A percentile compares a stretch with the other conserved stretches of the same genome.
Evolutionary conservation across 805 yeast genomes (phyloP).

Genomic region (Kodamaea leandrae): DNA sequence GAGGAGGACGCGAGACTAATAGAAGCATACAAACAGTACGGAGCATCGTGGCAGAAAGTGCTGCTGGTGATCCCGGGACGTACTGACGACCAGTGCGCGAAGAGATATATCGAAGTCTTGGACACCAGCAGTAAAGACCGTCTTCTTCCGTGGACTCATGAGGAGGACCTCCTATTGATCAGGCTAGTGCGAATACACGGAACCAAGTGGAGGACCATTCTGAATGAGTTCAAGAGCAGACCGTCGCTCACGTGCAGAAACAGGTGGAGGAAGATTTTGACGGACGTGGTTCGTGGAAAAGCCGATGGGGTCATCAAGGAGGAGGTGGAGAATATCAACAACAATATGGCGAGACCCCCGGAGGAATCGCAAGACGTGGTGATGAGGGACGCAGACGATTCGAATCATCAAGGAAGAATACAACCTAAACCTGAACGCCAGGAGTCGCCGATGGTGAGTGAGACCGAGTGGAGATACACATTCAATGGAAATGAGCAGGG

Average conservation of each 20-base stretch:
- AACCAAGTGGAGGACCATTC: constrained; percentile 85
- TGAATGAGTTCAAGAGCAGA: constrained; percentile 67
- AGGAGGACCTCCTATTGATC: constrained; percentile 73
- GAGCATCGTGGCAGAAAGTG: constrained; percentile 85
- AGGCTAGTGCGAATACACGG: constrained; percentile 68
- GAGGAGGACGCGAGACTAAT: constrained; percentile 71
- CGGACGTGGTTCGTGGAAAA: constrained; percentile 66
- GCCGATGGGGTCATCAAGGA: constrained; percentile 53
- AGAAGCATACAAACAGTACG: constrained; percentile 62
- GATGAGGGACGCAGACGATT: constrained; percentile 2
- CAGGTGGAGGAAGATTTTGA: constrained; percentile 85
- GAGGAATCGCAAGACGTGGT: constrained; percentile 2
- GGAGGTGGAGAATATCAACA: constrained; percentile 56
- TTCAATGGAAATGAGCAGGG: constrained; percentile 35
- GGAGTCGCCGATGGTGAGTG: constrained; percentile 15
- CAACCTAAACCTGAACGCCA: not conserved
- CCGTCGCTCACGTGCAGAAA: constrained; percentile 90
- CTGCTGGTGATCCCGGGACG: constrained; percentile 75
- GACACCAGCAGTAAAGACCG: constrained; percentile 80
- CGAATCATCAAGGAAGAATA: not conserved
- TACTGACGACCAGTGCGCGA: constrained; percentile 94
- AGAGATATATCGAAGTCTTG: constrained; percentile 81
- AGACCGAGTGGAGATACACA: constrained; percentile 64
- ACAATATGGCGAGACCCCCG: constrained; percentile 8
- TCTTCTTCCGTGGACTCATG: constrained; percentile 72